Evolutionary conservation across 495 filamentous ascomycete genomes (phyloP).

Genomic region (Aspergillus asperescens): DNA sequence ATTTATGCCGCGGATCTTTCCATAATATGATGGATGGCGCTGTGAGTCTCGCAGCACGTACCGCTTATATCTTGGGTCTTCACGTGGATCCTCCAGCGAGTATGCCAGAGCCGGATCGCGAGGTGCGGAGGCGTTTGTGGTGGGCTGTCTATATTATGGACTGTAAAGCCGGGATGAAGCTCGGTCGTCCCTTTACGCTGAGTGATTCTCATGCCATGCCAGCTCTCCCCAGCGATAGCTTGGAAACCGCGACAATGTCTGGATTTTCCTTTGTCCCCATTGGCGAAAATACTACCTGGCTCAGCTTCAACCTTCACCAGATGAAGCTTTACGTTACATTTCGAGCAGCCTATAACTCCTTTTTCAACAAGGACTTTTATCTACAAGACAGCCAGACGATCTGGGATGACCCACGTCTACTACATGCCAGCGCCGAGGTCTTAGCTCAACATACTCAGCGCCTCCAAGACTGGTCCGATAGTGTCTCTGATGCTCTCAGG

Average conservation of each 20-base stretch:
- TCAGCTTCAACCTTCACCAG: conserved; percentile 33
- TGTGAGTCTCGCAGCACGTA: conserved; percentile 38
- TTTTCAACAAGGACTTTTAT: conserved; percentile 17
- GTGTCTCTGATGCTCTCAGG: conserved; percentile 36
- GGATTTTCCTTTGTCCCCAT: conserved; percentile 33
- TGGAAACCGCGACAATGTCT: conserved; percentile 25
- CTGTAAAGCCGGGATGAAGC: conserved; percentile 43
- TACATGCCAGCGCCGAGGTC: conserved; percentile 24
- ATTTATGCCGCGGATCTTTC: conserved; percentile 42
- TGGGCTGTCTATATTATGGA: conserved; percentile 47
- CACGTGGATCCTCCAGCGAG: conserved; percentile 41
- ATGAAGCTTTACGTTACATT: conserved; percentile 35
- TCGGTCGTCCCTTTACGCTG: conserved; percentile 44
- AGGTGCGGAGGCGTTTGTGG: conserved; percentile 47
- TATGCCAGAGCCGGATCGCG: conserved; percentile 30
- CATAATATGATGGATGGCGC: conserved; percentile 45
- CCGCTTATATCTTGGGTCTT: conserved; percentile 48
- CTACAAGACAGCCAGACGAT: conserved; percentile 13
- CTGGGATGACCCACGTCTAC: conserved; percentile 10
- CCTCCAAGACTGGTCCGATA: conserved; percentile 25
- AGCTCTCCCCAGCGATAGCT: conserved; percentile 34
- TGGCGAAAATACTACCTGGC: conserved; percentile 37
- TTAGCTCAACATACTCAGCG: conserved; percentile 21
- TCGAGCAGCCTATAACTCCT: conserved; percentile 32
- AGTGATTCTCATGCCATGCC: conserved; percentile 30